These are phyloP conservation scores for Dictyostelium purpureum DNA, from an alignment of 78 protist species.

Conservation along the genomic window DNA sequence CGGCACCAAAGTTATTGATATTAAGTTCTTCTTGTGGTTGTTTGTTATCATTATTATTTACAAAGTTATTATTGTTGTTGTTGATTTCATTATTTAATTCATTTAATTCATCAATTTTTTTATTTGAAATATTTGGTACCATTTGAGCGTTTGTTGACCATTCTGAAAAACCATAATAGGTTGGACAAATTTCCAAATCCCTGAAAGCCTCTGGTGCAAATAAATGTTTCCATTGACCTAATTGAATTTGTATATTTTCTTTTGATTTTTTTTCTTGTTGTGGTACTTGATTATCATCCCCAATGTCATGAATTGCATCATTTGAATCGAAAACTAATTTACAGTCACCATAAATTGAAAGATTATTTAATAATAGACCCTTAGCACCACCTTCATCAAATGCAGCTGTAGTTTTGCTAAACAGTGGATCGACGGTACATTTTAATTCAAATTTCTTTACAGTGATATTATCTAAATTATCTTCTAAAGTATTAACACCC, in stretches of 20 bases:
- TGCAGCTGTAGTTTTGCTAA: constrained; percentile 83
- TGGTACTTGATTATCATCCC: neutral
- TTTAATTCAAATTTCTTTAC: constrained; percentile 43
- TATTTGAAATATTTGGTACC: neutral
- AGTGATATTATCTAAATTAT: constrained; percentile 62
- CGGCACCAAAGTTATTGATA: neutral
- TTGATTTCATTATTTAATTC: neutral
- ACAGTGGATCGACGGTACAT: constrained; percentile 89
- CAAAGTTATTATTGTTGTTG: neutral
- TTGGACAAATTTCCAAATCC: constrained; percentile 35
- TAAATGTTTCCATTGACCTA: neutral
- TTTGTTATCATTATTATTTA: neutral
- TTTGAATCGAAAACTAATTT: constrained; percentile 82
- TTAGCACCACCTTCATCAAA: constrained; percentile 92
- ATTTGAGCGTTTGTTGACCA: constrained; percentile 11
- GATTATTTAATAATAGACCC: constrained; percentile 83
- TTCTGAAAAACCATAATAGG: neutral
- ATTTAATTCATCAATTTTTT: neutral
- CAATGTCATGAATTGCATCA: constrained; percentile 33
- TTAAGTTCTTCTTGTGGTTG: constrained; percentile 27
- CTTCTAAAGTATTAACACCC: constrained; percentile 76
- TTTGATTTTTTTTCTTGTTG: neutral
- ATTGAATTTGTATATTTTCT: neutral
- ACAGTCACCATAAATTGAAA: constrained; percentile 44
- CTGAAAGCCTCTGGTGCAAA: neutral